phyloP scores from a whole-genome alignment of 1,284 basidiomycete species.

The Sphagnurus paluster region DNA sequence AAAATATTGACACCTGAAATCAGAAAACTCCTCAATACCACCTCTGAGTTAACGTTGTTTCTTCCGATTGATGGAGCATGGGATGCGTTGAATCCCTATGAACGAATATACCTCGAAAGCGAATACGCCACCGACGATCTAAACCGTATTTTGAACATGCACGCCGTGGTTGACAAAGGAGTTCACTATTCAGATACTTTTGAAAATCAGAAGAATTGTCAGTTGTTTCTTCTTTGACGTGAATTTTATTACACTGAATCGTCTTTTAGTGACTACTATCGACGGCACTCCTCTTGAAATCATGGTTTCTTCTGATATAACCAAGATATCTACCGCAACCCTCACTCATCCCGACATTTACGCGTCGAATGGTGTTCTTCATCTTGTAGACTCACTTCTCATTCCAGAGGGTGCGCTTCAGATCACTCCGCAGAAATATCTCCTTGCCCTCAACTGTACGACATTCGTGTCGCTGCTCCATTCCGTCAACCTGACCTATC shows the following conservation, averaged over 20 bases:
- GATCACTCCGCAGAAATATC: constrained; percentile 91
- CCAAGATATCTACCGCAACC: constrained; percentile 64
- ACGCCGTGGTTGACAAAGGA: constrained; percentile 56
- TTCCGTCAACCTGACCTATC: constrained; percentile 72
- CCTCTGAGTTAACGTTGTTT: constrained; percentile 85
- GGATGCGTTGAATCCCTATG: constrained; percentile 61
- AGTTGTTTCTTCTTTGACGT: constrained; percentile 26
- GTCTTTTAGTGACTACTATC: constrained; percentile 62
- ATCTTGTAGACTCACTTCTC: constrained; percentile 84
- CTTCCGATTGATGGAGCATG: constrained; percentile 86
- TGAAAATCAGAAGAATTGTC: constrained; percentile 52
- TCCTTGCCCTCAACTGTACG: constrained; percentile 88
- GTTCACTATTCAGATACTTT: constrained; percentile 72
- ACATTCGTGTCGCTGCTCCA: constrained; percentile 88
- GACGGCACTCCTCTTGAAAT: constrained; percentile 71
- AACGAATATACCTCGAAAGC: constrained; percentile 84
- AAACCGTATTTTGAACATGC: constrained; percentile 74
- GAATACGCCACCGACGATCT: constrained; percentile 82
- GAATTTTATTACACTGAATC: constrained; percentile 6
- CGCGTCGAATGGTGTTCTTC: constrained; percentile 93
- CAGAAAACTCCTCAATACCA: constrained; percentile 53
- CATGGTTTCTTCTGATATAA: constrained; percentile 48
- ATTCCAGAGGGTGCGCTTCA: constrained; percentile 76
- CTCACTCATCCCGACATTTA: constrained; percentile 80
- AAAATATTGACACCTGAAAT: constrained; percentile 64